Conservation (phyloP, 805 yeast genomes). For the Ogataea wickerhamii region DNA sequence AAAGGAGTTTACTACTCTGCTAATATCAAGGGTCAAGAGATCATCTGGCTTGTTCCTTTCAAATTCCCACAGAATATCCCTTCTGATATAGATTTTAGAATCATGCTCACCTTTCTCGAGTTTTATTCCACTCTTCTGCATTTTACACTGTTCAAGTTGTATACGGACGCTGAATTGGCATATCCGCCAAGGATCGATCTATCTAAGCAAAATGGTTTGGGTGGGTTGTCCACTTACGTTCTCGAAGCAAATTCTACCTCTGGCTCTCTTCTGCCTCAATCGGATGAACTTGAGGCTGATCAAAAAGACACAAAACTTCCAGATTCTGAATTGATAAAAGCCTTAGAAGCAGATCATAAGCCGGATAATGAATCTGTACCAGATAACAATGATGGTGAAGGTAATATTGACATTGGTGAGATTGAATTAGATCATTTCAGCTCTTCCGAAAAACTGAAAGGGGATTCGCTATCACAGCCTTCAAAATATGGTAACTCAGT, state of each 20-base stretch:
- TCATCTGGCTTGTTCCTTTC: slow-evolving; percentile 95
- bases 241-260: slow-evolving; percentile 50
- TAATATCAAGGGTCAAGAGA: slow-evolving; percentile 81
- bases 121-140: slow-evolving; percentile 90
- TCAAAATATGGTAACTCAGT: slow-evolving; percentile 52
- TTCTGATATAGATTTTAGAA: slow-evolving; percentile 88
- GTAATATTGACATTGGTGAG: slow-evolving; percentile 39
- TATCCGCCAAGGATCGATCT: slow-evolving; percentile 87
- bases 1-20: slow-evolving; percentile 98
- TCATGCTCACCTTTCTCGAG: slow-evolving; percentile 95
- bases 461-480: slow-evolving; percentile 77
- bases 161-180: slow-evolving; percentile 77
- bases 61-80: slow-evolving; percentile 96
- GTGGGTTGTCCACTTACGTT: slow-evolving; percentile 83
- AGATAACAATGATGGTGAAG: slow-evolving; percentile 32
- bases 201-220: slow-evolving; percentile 74
- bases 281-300: slow-evolving; percentile 19
- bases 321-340: slow-evolving; percentile 41
- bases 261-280: slow-evolving; percentile 37
- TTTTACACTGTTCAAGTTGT: slow-evolving; percentile 80
- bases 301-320: slow-evolving; percentile 37
- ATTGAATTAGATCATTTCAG: slow-evolving; percentile 68
- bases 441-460: slow-evolving; percentile 56
- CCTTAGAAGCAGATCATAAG: slow-evolving; percentile 50
- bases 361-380: slow-evolving; percentile 37